Conservation (phyloP, 495 filamentous ascomycete genomes). For the Talaromyces adpressus region DNA sequence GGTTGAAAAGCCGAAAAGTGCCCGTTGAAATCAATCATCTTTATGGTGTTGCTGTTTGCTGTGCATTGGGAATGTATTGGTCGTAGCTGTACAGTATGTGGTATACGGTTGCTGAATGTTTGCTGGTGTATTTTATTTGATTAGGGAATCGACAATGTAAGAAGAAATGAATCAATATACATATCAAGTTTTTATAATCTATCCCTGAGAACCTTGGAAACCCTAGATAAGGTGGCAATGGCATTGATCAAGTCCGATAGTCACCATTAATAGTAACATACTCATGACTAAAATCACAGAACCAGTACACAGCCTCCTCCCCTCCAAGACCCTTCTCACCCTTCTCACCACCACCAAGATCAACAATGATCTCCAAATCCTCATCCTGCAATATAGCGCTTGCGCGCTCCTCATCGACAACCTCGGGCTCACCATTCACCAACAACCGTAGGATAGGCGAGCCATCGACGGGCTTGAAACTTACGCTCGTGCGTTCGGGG, state of each 20-base stretch:
- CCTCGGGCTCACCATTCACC: constrained; percentile 85
- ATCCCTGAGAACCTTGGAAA: no score
- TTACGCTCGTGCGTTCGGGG: constrained; percentile 82
- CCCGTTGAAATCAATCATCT: not conserved
- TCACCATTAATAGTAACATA: constrained; percentile 93
- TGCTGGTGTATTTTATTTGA: not conserved
- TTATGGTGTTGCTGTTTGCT: not conserved
- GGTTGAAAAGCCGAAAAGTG: not conserved
- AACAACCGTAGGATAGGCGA: constrained; percentile 74
- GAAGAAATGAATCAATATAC: not conserved
- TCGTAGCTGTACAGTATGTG: not conserved
- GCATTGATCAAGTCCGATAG: constrained; percentile 74
- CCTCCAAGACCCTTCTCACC: constrained; percentile 49
- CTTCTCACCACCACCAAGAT: constrained; percentile 46
- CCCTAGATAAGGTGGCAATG: no score
- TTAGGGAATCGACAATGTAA: not conserved
- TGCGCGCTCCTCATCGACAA: constrained; percentile 83
- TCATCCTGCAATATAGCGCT: constrained; percentile 81
- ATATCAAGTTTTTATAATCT: not conserved
- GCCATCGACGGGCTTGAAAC: constrained; percentile 83
- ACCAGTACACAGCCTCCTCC: constrained; percentile 82
- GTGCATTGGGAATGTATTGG: not conserved
- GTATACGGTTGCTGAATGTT: not conserved
- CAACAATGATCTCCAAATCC: constrained; percentile 73
- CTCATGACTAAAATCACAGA: constrained; percentile 97